Evolutionary conservation across 2,329 filamentous ascomycete genomes (phyloP).

Genomic region (Aspergillus sp.): DNA sequence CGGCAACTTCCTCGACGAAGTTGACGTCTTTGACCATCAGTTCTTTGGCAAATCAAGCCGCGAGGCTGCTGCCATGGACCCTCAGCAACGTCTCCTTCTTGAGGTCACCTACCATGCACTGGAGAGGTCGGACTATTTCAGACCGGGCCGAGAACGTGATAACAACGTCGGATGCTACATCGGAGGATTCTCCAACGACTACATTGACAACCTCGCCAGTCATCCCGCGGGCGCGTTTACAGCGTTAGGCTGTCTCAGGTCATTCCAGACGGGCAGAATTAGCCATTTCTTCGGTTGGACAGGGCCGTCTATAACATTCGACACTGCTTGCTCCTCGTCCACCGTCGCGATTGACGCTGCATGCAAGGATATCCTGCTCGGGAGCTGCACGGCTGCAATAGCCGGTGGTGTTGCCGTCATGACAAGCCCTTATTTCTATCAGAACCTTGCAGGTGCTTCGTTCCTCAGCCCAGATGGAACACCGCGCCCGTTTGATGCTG

Average conservation of each 20-base stretch:
- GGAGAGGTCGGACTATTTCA: slow-evolving; percentile 29
- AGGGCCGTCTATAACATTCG: slow-evolving; percentile 22
- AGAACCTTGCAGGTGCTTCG: not conserved
- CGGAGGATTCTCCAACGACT: slow-evolving; percentile 24
- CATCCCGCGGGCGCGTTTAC: slow-evolving; percentile 29
- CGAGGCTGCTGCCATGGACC: slow-evolving; percentile 27
- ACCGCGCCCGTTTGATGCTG: slow-evolving; percentile 8
- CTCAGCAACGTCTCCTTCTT: slow-evolving; percentile 28
- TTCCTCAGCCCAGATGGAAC: slow-evolving; percentile 5
- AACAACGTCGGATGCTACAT: slow-evolving; percentile 27
- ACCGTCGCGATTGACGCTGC: slow-evolving; percentile 8
- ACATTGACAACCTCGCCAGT: slow-evolving; percentile 25
- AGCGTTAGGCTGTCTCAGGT: slow-evolving; percentile 12
- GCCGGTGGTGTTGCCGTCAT: slow-evolving; percentile 37
- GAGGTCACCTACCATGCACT: slow-evolving; percentile 31
- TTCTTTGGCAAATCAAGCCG: slow-evolving; percentile 29
- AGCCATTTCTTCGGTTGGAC: slow-evolving; percentile 46
- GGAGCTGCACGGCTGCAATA: slow-evolving; percentile 4
- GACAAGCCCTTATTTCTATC: slow-evolving; percentile 17
- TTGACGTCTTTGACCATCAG: slow-evolving; percentile 28
- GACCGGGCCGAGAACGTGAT: not conserved
- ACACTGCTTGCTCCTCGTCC: slow-evolving; percentile 27
- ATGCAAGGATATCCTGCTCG: not conserved
- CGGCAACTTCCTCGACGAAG: slow-evolving; percentile 17
- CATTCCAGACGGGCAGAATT: slow-evolving; percentile 28